phyloP scores from a whole-genome alignment of 2,329 filamentous ascomycete species.

The Thermothelomyces thermophilus region DNA sequence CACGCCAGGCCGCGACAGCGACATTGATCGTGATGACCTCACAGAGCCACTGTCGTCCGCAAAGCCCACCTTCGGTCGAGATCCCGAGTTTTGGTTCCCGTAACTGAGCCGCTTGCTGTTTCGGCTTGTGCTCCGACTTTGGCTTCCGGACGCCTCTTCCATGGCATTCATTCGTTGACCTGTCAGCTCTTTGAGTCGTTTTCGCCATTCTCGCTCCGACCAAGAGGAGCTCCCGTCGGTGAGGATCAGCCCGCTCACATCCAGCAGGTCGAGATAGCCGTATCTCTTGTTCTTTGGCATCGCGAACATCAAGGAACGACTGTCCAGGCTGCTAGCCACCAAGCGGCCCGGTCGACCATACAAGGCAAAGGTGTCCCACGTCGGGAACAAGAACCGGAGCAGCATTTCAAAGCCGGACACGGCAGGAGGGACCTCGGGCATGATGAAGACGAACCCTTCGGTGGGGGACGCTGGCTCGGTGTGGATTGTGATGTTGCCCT shows the following conservation, averaged over 20 bases:
- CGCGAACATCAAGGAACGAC: constrained; percentile 92
- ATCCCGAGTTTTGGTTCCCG: constrained; percentile 32
- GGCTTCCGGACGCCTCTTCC: constrained; percentile 41
- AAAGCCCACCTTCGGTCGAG: constrained; percentile 49
- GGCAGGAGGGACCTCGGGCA: constrained; percentile 90
- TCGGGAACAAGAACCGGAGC: constrained; percentile 84
- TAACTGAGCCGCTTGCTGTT: constrained; percentile 52
- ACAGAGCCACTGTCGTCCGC: constrained; percentile 47
- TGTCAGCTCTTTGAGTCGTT: constrained; percentile 81
- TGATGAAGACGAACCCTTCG: constrained; percentile 95
- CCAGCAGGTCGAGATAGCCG: constrained; percentile 82
- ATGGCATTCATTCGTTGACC: constrained; percentile 66
- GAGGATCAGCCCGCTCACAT: constrained; percentile 74
- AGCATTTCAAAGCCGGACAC: constrained; percentile 94
- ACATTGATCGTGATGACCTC: constrained; percentile 48
- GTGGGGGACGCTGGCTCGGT: constrained; percentile 67
- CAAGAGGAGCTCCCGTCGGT: constrained; percentile 69
- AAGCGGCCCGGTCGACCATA: constrained; percentile 86
- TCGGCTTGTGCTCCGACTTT: constrained; percentile 51
- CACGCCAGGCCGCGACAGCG: constrained; percentile 35
- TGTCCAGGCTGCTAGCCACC: constrained; percentile 79
- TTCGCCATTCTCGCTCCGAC: constrained; percentile 86
- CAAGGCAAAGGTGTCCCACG: constrained; percentile 84
- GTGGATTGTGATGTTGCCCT: constrained; percentile 85
- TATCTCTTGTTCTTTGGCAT: constrained; percentile 86